Evolutionary conservation across 495 filamentous ascomycete genomes (phyloP).

Genomic region (Aspergillus hancockii): DNA sequence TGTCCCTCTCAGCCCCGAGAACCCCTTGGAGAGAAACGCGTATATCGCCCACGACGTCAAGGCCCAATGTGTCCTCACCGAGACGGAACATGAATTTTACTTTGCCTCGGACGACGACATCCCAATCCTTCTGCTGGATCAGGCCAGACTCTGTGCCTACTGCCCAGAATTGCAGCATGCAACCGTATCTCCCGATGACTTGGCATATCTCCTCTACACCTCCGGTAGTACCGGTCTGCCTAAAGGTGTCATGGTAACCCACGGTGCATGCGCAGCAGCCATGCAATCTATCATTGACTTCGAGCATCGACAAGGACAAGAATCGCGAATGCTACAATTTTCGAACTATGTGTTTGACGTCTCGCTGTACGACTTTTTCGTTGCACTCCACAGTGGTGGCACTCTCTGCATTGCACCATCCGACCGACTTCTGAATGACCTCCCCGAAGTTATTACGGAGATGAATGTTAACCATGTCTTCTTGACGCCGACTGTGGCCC

Average conservation of each 20-base stretch:
- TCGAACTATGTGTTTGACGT: constrained; percentile 1
- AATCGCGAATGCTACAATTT: not conserved
- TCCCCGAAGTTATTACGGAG: too few species aligned
- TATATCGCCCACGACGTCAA: not conserved
- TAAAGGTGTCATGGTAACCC: not conserved
- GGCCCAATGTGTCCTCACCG: not conserved
- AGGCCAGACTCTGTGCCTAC: too few species aligned
- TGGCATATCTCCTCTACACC: too few species aligned
- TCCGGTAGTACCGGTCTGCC: too few species aligned
- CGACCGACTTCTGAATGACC: not conserved
- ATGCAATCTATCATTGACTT: not conserved
- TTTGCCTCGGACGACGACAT: too few species aligned
- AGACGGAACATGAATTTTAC: too few species aligned
- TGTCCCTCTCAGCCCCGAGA: not conserved
- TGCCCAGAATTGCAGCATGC: not conserved
- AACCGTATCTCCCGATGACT: not conserved
- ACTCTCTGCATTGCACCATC: not conserved
- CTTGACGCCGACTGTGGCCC: too few species aligned
- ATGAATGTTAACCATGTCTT: too few species aligned
- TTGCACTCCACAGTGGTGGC: not conserved
- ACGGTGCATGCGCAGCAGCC: not conserved
- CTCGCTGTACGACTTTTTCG: not conserved
- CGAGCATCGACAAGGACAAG: not conserved
- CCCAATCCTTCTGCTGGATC: too few species aligned
- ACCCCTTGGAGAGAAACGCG: not conserved